These are phyloP conservation scores for Priceomyces fermenticarens DNA, from an alignment of 805 yeast genomes.

Conservation along the genomic window DNA sequence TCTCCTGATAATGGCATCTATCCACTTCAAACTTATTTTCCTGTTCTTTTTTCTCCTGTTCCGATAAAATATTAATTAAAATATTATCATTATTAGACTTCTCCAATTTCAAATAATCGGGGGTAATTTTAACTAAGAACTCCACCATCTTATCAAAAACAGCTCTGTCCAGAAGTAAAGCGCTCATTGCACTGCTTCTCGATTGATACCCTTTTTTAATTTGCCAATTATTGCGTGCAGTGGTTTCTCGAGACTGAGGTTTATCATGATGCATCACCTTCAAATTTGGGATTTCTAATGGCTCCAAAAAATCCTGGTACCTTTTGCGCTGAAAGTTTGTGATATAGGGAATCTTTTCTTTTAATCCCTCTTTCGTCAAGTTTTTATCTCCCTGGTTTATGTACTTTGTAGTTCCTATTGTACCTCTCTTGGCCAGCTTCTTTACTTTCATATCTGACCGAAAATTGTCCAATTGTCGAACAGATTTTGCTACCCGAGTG, in stretches of 20 bases:
- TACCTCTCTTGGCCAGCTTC: neutral
- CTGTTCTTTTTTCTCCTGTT: conserved; percentile 18
- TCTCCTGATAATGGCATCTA: conserved; percentile 24
- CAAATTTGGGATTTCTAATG: conserved; percentile 31
- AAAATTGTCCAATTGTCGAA: conserved; percentile 20
- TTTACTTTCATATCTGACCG: conserved; percentile 4
- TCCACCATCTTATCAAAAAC: conserved; percentile 31
- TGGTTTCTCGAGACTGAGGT: conserved; percentile 18
- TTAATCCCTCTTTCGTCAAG: conserved; percentile 10
- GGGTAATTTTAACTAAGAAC: conserved; percentile 28
- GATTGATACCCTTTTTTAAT: conserved; percentile 15
- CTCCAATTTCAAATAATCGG: conserved; percentile 21
- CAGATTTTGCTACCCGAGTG: conserved; percentile 30
- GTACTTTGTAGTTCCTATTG: neutral
- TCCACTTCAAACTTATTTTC: conserved; percentile 13
- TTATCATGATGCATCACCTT: conserved; percentile 24
- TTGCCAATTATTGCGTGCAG: conserved; percentile 27
- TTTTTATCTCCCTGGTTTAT: conserved; percentile 4
- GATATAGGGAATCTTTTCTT: conserved; percentile 11
- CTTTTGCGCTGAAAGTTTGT: conserved; percentile 16
- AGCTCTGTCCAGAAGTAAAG: conserved; percentile 26
- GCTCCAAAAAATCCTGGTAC: conserved; percentile 32
- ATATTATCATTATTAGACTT: conserved; percentile 10
- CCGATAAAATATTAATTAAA: conserved; percentile 13
- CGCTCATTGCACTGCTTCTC: conserved; percentile 15